Conservation (phyloP, 345 rosid species). For the Pugionium dolabratum region DNA sequence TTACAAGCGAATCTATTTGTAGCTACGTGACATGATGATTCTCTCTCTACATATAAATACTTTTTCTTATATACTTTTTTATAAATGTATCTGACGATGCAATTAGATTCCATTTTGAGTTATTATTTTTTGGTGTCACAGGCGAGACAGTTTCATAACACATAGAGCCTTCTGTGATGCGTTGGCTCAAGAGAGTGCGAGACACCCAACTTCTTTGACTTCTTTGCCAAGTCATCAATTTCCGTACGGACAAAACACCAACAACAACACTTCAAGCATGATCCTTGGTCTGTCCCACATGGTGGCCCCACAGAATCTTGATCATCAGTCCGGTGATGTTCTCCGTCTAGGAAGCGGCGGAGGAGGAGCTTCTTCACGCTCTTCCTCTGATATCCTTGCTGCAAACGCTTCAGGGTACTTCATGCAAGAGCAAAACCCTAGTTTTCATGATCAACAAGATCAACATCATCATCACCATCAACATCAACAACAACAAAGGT, state of each 20-base stretch:
- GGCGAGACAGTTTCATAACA: slow-evolving; percentile 18
- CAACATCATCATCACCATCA: background rate
- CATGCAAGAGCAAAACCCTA: slow-evolving; percentile 39
- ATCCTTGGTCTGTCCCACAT: slow-evolving; percentile 60
- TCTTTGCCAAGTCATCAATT: slow-evolving; percentile 56
- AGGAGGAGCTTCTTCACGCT: slow-evolving; percentile 39
- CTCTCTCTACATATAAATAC: slow-evolving; percentile 19
- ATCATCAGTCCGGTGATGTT: too few species aligned
- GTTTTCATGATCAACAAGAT: slow-evolving; percentile 43
- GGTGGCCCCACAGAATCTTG: slow-evolving; percentile 1
- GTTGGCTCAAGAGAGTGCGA: too few species aligned
- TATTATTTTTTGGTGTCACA: slow-evolving; percentile 33
- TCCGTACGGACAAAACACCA: slow-evolving; percentile 48
- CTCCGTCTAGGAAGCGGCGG: slow-evolving; percentile 34
- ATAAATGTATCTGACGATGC: slow-evolving; percentile 34
- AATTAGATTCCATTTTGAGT: slow-evolving; percentile 35
- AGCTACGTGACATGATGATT: slow-evolving; percentile 23
- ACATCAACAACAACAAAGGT: slow-evolving; percentile 37
- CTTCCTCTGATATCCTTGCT: slow-evolving; percentile 52
- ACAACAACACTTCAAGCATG: slow-evolving; percentile 48
- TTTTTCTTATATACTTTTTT: slow-evolving; percentile 29
- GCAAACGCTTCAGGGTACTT: too few species aligned
- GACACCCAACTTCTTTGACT: slow-evolving; percentile 45
- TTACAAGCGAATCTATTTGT: too few species aligned
- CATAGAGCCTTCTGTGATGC: too few species aligned